Percentiles rank a stretch among this genome's conserved stretches.
These are phyloP conservation scores for Colletotrichum higginsianum DNA, from an alignment of 2,329 filamentous ascomycete species.

Conservation along the genomic window DNA sequence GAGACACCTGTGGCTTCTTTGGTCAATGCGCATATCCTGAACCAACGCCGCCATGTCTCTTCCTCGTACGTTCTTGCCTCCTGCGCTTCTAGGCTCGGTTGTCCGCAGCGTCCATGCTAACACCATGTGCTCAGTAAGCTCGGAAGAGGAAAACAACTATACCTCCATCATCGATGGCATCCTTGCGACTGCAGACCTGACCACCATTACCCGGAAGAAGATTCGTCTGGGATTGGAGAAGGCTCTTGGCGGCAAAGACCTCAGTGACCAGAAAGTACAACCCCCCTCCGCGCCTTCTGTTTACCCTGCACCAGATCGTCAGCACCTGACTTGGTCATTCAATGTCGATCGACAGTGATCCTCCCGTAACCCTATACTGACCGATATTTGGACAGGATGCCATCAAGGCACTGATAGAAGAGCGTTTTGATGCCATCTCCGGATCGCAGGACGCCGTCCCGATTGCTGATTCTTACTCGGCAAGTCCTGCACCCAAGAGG, in stretches of 20 bases:
- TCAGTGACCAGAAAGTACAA: conserved; percentile 71
- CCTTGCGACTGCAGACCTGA: conserved; percentile 70
- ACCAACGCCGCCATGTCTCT: conserved; percentile 38
- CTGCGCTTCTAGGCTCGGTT: background rate
- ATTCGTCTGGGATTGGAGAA: conserved; percentile 71
- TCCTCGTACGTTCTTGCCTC: conserved; percentile 27
- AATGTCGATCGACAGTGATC: background rate
- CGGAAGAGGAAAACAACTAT: conserved; percentile 66
- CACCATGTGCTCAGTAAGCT: conserved; percentile 57
- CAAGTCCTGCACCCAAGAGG: conserved; percentile 54
- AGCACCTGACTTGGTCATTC: background rate
- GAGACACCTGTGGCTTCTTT: background rate
- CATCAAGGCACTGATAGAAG: conserved; percentile 80
- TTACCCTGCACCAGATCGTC: background rate
- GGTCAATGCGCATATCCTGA: conserved; percentile 10
- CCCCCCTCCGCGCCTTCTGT: too few species aligned
- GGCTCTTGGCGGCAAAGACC: conserved; percentile 69
- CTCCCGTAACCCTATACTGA: conserved; percentile 4
- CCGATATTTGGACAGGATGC: conserved; percentile 64
- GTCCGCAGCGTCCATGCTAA: background rate
- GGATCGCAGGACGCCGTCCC: conserved; percentile 31
- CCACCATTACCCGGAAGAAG: conserved; percentile 76
- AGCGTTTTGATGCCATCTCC: conserved; percentile 80
- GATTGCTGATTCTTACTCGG: conserved; percentile 45
- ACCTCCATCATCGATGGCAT: conserved; percentile 74